Evolutionary conservation across 2,329 filamentous ascomycete genomes (phyloP), one percentile per base, ranked within the genome.

Genomic region (Xylaria sp.): DNA sequence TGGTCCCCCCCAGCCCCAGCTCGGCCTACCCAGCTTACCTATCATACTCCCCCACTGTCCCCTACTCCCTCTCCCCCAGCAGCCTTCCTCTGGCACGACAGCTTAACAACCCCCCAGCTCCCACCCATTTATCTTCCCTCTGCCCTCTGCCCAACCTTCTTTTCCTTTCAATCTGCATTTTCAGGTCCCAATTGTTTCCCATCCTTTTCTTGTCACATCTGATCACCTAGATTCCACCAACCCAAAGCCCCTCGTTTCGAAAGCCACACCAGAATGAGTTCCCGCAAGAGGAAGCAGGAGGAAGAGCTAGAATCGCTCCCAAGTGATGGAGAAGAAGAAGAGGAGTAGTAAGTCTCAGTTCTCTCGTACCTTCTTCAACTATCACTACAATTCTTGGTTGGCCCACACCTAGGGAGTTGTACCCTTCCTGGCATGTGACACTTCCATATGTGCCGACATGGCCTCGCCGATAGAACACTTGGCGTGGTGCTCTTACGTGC

Each of bases 231-330:
- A 51, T 65, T 54, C 55, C 18, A 58, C 42, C 57, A 37, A 35
- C 44, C 58, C 60, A 50, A 27, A 59, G 25, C 47, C 54, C 29
- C 55, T 55, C 60, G 66, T 62, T 37, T 35, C 42, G 64, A 69
- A 72, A 53, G 40, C 62, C 55, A 44, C 53, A 35, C 29, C 60
- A 72, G 60, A 62, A 79, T 79, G 77, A 75, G 72, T 69, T 72
- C 76, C 40, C 77, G 78, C 58, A 79, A 79, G 75, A 78, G 78
- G 66, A 79, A 79, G 75, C 73, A 75, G 65, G 77, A 77, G 25
- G 77, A 78, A 63, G 77, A 78, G 74, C 77, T 78, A 35, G 78
- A 78, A 73, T 77, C 78, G 68, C 78, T 79, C 60, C 78, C 78
- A 44, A 79, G 78, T 51, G 78, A 79, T 44, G 77, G 78, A 65